These are phyloP conservation scores for Fusarium setosum DNA, from an alignment of 2,329 filamentous ascomycete species.

Conservation along the genomic window DNA sequence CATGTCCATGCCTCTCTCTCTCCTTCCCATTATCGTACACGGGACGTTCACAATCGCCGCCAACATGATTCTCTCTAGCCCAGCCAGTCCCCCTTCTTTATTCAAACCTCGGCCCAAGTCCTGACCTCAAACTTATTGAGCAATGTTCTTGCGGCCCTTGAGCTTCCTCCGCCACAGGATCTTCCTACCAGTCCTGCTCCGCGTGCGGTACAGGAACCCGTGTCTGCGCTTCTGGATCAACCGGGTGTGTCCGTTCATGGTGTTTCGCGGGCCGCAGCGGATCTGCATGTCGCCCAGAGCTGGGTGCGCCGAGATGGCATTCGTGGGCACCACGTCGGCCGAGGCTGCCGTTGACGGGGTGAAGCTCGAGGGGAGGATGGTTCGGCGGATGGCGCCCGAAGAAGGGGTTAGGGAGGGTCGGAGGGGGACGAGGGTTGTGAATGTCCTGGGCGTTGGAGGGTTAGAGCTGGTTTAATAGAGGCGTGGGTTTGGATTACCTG, in stretches of 20 bases:
- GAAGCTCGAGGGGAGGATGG: constrained; percentile 45
- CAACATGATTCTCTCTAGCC: constrained; percentile 1
- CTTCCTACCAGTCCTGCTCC: constrained; percentile 63
- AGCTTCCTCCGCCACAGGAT: constrained; percentile 62
- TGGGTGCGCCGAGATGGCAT: constrained; percentile 63
- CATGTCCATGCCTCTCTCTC: constrained; percentile 13
- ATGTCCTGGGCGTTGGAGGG: constrained; percentile 50
- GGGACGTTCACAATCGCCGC: not conserved
- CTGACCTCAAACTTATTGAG: constrained; percentile 25
- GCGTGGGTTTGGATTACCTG: constrained; percentile 33
- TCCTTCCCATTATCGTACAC: constrained; percentile 39
- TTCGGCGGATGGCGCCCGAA: constrained; percentile 47
- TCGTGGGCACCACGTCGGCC: constrained; percentile 58
- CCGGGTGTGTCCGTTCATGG: constrained; percentile 65
- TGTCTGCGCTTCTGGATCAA: constrained; percentile 69
- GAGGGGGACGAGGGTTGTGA: constrained; percentile 61
- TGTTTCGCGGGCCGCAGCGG: constrained; percentile 69
- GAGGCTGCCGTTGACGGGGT: constrained; percentile 42
- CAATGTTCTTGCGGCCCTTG: constrained; percentile 61
- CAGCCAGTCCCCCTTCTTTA: not conserved
- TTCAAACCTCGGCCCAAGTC: not conserved
- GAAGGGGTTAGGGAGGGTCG: constrained; percentile 58
- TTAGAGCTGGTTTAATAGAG: constrained; percentile 2
- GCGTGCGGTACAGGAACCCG: constrained; percentile 65
- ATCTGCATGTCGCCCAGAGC: constrained; percentile 63